These are phyloP conservation scores for Alternaria triticina DNA, from an alignment of 2,329 filamentous ascomycete species.

Conservation along the genomic window DNA sequence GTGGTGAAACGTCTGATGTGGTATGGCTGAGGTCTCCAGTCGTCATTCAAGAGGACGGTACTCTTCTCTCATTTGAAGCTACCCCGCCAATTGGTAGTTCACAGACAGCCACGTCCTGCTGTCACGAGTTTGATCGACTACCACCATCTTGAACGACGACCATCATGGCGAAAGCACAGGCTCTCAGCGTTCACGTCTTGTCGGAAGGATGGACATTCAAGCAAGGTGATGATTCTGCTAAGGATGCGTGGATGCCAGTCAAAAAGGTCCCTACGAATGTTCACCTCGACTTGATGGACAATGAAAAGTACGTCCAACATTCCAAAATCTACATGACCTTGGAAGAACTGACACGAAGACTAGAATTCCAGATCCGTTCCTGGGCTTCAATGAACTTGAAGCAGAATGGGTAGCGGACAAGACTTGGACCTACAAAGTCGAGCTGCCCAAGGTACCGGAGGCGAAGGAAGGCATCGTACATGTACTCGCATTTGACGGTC, in stretches of 20 bases:
- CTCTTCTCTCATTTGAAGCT: not conserved
- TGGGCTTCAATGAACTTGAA: slow-evolving; percentile 58
- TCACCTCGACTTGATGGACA: slow-evolving; percentile 55
- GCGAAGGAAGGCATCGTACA: slow-evolving; percentile 41
- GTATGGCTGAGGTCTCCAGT: slow-evolving; percentile 20
- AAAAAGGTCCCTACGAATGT: slow-evolving; percentile 56
- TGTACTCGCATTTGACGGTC: slow-evolving; percentile 66
- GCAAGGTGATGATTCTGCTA: slow-evolving; percentile 49
- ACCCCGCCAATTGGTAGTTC: slow-evolving; percentile 14
- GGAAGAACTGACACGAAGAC: not conserved
- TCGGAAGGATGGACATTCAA: slow-evolving; percentile 55
- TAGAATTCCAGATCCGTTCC: slow-evolving; percentile 58
- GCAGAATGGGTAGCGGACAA: slow-evolving; percentile 59
- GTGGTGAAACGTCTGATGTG: slow-evolving; percentile 30
- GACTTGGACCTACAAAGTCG: slow-evolving; percentile 55
- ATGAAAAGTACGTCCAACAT: slow-evolving; percentile 50
- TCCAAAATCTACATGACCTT: not conserved
- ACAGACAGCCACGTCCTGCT: slow-evolving; percentile 1
- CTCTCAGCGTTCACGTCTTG: slow-evolving; percentile 40
- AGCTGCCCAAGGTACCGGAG: slow-evolving; percentile 44
- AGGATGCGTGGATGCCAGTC: slow-evolving; percentile 54
- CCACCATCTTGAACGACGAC: not conserved
- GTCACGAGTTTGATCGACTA: not conserved
- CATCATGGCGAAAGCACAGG: slow-evolving; percentile 36
- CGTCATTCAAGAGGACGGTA: slow-evolving; percentile 5